Evolutionary conservation across 441 rosid species (phyloP).

Genomic region (Aquilaria agallochum): DNA sequence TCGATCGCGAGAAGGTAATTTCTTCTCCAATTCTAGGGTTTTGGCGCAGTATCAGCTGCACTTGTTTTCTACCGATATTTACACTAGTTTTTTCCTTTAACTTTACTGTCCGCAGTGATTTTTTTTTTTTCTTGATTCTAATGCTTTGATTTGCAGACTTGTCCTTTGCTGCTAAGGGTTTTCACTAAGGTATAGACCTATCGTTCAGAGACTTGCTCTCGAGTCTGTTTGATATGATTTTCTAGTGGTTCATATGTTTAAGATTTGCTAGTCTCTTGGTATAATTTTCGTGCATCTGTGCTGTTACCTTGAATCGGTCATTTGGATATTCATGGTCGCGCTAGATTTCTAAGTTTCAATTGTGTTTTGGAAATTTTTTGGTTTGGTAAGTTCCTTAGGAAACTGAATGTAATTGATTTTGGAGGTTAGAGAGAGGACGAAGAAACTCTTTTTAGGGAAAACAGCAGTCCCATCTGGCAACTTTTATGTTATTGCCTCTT

Average conservation of each 20-base stretch:
- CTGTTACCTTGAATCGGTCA: no score
- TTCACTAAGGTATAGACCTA: slow-evolving; percentile 73
- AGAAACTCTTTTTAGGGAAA: no score
- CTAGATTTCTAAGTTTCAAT: no score
- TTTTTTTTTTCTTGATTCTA: not conserved
- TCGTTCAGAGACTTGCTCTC: not conserved
- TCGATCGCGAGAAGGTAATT: slow-evolving; percentile 84
- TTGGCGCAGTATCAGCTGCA: not conserved
- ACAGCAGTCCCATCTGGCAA: no score
- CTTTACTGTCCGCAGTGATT: not conserved
- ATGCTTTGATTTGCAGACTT: slow-evolving; percentile 51
- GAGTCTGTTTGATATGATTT: not conserved
- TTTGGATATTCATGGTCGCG: no score
- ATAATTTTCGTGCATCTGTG: no score
- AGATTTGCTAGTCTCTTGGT: no score
- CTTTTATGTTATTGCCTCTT: no score
- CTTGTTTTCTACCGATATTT: not conserved
- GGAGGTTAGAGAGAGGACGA: no score
- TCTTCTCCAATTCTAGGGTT: slow-evolving; percentile 1
- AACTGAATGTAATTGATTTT: no score
- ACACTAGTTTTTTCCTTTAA: not conserved
- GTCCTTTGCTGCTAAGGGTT: slow-evolving; percentile 92
- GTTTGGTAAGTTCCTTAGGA: no score
- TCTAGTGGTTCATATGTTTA: not conserved
- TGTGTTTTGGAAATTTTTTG: no score